Evolutionary conservation across 345 rosid genomes (phyloP).

Genomic region (Eucalyptus regnans): DNA sequence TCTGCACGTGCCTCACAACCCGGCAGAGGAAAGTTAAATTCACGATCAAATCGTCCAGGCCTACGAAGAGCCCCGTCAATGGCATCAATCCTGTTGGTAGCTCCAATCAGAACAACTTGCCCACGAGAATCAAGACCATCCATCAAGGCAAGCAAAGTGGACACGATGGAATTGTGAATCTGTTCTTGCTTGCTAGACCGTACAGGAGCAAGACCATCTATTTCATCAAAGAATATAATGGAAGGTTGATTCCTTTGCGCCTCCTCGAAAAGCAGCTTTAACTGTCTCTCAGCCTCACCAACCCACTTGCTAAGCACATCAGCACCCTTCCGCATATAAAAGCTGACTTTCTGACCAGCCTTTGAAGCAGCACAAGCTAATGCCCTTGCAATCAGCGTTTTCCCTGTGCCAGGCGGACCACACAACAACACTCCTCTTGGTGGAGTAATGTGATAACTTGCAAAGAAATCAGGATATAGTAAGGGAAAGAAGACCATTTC

Average conservation of each 20-base stretch:
- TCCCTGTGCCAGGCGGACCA: conserved; percentile 99
- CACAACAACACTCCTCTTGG: conserved; percentile 97
- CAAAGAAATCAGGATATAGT: conserved; percentile 96
- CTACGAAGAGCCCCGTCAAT: conserved; percentile 99
- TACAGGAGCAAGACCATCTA: conserved; percentile 99
- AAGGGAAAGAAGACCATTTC: conserved; percentile 99
- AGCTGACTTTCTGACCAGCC: conserved; percentile 99
- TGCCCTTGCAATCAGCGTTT: conserved; percentile 98
- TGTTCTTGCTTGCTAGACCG: conserved; percentile 99
- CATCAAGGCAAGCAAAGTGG: conserved; percentile 98
- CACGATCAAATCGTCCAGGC: conserved; percentile 99
- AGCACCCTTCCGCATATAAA: conserved; percentile 99
- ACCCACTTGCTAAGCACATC: conserved; percentile 99
- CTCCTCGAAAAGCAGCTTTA: conserved; percentile 96
- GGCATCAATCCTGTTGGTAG: conserved; percentile 99
- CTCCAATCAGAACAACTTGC: conserved; percentile 99
- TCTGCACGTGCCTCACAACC: conserved; percentile 97
- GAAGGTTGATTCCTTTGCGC: conserved; percentile 99
- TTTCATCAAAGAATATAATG: conserved; percentile 96
- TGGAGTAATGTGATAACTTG: conserved; percentile 90
- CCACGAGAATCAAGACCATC: conserved; percentile 99
- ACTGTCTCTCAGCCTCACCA: conserved; percentile 99
- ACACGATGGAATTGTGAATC: conserved; percentile 98
- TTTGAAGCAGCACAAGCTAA: conserved; percentile 99
- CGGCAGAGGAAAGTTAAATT: conserved; percentile 95